phyloP scores from a whole-genome alignment of 2,329 filamentous ascomycete genomes.

The Coleophoma cylindrospora region DNA sequence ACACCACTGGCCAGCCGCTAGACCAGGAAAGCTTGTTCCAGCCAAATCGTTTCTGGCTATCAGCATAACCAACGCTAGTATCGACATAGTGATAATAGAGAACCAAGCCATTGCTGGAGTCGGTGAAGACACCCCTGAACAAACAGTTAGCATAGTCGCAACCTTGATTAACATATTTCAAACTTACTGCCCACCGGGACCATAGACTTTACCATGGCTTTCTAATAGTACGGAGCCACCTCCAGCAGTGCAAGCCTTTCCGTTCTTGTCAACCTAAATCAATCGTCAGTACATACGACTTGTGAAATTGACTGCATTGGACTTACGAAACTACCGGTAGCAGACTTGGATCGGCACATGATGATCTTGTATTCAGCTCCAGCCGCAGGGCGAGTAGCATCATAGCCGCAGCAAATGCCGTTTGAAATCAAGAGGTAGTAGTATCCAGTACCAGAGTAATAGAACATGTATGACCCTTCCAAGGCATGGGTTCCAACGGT shows the following conservation, averaged over 20 bases:
- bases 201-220: slow-evolving; percentile 54
- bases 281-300: too few species aligned
- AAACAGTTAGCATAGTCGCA: neutral
- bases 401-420: slow-evolving; percentile 55
- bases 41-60: slow-evolving; percentile 37
- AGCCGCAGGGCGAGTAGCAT: slow-evolving; percentile 37
- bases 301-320: too few species aligned
- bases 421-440: slow-evolving; percentile 60
- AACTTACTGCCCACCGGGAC: slow-evolving; percentile 51
- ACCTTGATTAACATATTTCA: neutral
- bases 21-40: slow-evolving; percentile 36
- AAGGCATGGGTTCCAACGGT: slow-evolving; percentile 42
- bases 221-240: slow-evolving; percentile 58
- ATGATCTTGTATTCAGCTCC: slow-evolving; percentile 61
- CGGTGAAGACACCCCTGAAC: slow-evolving; percentile 46
- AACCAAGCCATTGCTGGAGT: slow-evolving; percentile 41
- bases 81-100: slow-evolving; percentile 59
- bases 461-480: slow-evolving; percentile 50
- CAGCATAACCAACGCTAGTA: slow-evolving; percentile 43
- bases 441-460: slow-evolving; percentile 37
- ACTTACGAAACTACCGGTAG: slow-evolving; percentile 40
- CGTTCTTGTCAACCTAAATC: slow-evolving; percentile 40
- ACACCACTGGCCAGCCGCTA: slow-evolving; percentile 36
- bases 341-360: slow-evolving; percentile 49
- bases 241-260: slow-evolving; percentile 44